A percentile compares a stretch with the other conserved stretches of the same genome.
These are phyloP conservation scores for Claviceps lovelessii DNA, from an alignment of 2,329 filamentous ascomycete genomes.

Conservation along the genomic window DNA sequence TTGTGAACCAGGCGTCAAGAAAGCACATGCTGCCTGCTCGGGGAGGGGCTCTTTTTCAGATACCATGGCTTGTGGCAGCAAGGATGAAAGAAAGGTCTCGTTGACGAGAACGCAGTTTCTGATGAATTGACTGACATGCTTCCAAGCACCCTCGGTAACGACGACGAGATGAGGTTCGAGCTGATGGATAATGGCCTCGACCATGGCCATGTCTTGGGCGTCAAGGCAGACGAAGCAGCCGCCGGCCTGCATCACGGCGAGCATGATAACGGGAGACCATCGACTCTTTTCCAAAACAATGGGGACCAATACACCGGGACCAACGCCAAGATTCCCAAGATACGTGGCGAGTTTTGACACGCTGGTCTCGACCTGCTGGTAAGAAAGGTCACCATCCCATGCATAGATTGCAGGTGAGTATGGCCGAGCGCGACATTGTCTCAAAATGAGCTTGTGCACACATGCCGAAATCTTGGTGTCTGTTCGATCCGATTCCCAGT, in stretches of 20 bases:
- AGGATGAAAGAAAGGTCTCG: conserved; percentile 24
- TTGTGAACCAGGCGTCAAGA: conserved; percentile 41
- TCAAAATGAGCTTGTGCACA: conserved; percentile 31
- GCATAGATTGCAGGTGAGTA: conserved; percentile 28
- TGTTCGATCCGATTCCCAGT: conserved; percentile 25
- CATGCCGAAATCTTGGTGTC: conserved; percentile 26
- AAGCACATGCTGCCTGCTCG: conserved; percentile 41
- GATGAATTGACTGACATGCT: conserved; percentile 24
- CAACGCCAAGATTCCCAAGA: conserved; percentile 36
- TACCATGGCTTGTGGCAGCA: conserved; percentile 17
- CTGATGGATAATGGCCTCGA: conserved; percentile 27
- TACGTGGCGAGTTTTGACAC: conserved; percentile 26
- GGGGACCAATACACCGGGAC: conserved; percentile 42
- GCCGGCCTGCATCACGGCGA: conserved; percentile 50
- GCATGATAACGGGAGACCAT: conserved; percentile 53
- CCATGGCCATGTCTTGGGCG: conserved; percentile 26
- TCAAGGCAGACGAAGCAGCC: conserved; percentile 38
- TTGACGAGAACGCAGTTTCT: conserved; percentile 29
- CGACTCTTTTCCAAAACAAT: conserved; percentile 57
- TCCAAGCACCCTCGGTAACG: conserved; percentile 27
- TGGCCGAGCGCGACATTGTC: conserved; percentile 24
- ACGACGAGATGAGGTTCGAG: conserved; percentile 31
- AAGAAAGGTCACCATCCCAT: conserved; percentile 31
- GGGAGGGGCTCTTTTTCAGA: conserved; percentile 21
- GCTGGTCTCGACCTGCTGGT: conserved; percentile 23